A percentile compares a stretch with the other conserved stretches of the same genome.
These are phyloP conservation scores for Ophiostoma pallidulum DNA, from an alignment of 2,329 filamentous ascomycete genomes.

Conservation along the genomic window DNA sequence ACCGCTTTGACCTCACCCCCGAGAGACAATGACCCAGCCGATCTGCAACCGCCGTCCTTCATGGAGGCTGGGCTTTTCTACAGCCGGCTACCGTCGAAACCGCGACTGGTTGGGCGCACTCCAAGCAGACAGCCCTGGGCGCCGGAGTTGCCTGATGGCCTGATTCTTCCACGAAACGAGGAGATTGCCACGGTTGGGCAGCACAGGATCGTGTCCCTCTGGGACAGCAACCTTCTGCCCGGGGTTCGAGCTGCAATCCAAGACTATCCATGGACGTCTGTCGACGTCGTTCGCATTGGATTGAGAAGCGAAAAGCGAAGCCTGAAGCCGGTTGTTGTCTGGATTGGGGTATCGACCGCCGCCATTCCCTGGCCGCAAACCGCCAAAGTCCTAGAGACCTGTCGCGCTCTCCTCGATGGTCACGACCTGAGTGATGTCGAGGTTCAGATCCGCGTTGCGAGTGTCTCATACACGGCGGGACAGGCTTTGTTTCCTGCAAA, in stretches of 20 bases:
- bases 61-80: not conserved
- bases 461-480: not conserved
- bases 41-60: not conserved
- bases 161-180: not conserved
- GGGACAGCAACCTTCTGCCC: too few relatives aligned
- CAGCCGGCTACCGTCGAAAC: not conserved
- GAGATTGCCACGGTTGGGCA: not conserved
- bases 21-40: too few relatives aligned
- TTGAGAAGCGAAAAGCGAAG: not conserved
- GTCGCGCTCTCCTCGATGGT: not conserved
- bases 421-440: not conserved
- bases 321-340: slow-evolving; percentile 2
- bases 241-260: too few relatives aligned
- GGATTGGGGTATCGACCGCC: slow-evolving; percentile 4
- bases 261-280: too few relatives aligned
- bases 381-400: not conserved
- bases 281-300: slow-evolving; percentile 1
- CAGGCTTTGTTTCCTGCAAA: too few relatives aligned
- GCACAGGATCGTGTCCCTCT: slow-evolving; percentile 1
- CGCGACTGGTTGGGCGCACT: not conserved
- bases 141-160: not conserved
- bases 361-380: not conserved
- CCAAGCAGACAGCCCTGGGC: not conserved
- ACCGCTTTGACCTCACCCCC: too few relatives aligned
- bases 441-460: slow-evolving; percentile 2